These are phyloP conservation scores for Peronospora belbahrii DNA, from an alignment of 352 stramenopile genomes.

Conservation along the genomic window DNA sequence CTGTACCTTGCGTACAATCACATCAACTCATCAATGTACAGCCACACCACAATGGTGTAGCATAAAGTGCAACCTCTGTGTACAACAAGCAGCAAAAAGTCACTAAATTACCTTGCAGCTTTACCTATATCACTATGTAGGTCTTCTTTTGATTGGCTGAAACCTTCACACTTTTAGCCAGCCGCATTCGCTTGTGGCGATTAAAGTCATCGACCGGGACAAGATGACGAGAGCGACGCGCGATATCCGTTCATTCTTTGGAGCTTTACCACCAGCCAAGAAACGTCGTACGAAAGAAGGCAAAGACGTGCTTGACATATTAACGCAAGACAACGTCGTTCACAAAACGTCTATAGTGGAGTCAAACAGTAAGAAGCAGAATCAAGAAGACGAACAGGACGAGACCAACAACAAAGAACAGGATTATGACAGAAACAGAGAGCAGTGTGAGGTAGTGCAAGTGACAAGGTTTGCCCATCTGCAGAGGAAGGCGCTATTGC, in stretches of 20 bases:
- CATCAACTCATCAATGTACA: too few species aligned
- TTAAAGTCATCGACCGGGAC: too few species aligned
- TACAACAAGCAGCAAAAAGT: too few species aligned
- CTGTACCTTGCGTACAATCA: too few species aligned
- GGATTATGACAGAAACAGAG: neutral
- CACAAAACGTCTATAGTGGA: neutral
- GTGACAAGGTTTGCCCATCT: slow-evolving; percentile 25
- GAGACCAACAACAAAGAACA: neutral
- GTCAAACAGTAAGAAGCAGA: neutral
- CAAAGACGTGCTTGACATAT: neutral
- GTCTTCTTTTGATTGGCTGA: too few species aligned
- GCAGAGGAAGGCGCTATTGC: slow-evolving; percentile 25
- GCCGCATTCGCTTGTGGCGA: too few species aligned
- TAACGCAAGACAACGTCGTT: neutral
- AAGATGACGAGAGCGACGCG: slow-evolving; percentile 15
- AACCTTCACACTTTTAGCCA: too few species aligned
- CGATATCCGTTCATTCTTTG: slow-evolving; percentile 66
- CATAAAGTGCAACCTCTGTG: too few species aligned
- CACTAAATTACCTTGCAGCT: too few species aligned
- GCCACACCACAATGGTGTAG: too few species aligned
- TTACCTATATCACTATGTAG: too few species aligned
- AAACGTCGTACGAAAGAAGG: slow-evolving; percentile 13
- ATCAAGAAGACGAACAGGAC: neutral
- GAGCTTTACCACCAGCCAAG: slow-evolving; percentile 23
- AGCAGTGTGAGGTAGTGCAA: slow-evolving; percentile 4